These are phyloP conservation scores for Quercus alba DNA, from an alignment of 306 rosid genomes.

Conservation along the genomic window DNA sequence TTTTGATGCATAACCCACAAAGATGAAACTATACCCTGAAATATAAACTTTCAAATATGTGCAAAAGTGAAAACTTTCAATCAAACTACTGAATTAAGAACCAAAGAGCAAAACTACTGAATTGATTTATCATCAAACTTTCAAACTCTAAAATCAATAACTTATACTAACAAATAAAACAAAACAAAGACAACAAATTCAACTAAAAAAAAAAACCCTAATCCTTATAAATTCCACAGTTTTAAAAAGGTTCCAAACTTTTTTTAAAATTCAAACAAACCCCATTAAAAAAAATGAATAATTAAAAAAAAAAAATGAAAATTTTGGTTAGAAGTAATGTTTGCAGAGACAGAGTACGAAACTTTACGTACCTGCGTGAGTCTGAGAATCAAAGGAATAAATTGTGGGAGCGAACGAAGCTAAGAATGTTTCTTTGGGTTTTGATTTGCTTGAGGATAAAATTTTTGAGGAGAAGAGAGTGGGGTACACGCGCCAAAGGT, in stretches of 20 bases:
- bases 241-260: not conserved
- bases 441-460: too few relatives aligned
- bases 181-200: not conserved
- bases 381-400: not conserved
- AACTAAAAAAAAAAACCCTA: constrained; percentile 14
- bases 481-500: not conserved
- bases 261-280: constrained; percentile 24
- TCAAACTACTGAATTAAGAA: too few relatives aligned
- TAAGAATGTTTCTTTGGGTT: not conserved
- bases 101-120: too few relatives aligned
- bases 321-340: too few relatives aligned
- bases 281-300: not conserved
- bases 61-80: too few relatives aligned
- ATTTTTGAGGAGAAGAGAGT: too few relatives aligned
- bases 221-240: not conserved
- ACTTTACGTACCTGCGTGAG: too few relatives aligned
- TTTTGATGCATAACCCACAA: too few relatives aligned
- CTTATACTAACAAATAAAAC: not conserved
- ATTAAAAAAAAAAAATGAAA: not conserved
- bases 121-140: not conserved
- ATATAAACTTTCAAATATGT: too few relatives aligned
- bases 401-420: not conserved
- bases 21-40: too few relatives aligned
- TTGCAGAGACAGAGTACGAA: not conserved
- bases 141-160: not conserved